Percentiles rank a stretch among this genome's conserved stretches.
These are phyloP conservation scores for Jatropha curcas DNA, from an alignment of 345 rosid species.

Conservation along the genomic window DNA sequence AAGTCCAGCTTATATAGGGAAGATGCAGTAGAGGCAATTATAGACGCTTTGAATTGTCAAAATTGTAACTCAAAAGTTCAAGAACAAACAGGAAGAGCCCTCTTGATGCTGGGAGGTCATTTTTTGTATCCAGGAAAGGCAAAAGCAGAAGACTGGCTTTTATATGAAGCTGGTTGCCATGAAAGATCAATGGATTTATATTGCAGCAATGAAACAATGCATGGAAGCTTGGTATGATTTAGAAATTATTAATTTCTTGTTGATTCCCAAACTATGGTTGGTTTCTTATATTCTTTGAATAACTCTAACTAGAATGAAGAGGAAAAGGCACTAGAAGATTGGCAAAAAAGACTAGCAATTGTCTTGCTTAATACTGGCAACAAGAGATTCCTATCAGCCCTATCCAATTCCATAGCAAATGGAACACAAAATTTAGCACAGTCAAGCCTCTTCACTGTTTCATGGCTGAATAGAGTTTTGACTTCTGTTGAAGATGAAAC, in stretches of 20 bases:
- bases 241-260: not conserved
- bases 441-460: conserved; percentile 49
- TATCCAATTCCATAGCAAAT: conserved; percentile 48
- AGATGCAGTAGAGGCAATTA: conserved; percentile 58
- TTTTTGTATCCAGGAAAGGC: conserved; percentile 40
- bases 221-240: conserved; percentile 38
- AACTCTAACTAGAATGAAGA: conserved; percentile 40
- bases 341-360: conserved; percentile 49
- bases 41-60: conserved; percentile 43
- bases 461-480: conserved; percentile 49
- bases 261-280: not conserved
- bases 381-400: conserved; percentile 41
- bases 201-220: conserved; percentile 12
- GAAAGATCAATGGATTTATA: conserved; percentile 26
- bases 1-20: conserved; percentile 55
- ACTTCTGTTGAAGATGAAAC: conserved; percentile 18
- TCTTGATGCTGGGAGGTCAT: conserved; percentile 50
- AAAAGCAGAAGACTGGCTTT: conserved; percentile 43
- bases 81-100: conserved; percentile 56
- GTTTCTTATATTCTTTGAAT: not conserved
- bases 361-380: conserved; percentile 42
- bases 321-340: conserved; percentile 41
- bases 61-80: conserved; percentile 37
- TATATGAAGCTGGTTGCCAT: conserved; percentile 36
- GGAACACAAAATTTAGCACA: conserved; percentile 48